A percentile compares a stretch with the other conserved stretches of the same genome.
phyloP scores from a whole-genome alignment of 208 protist species.

The Acanthamoeba royreba region DNA sequence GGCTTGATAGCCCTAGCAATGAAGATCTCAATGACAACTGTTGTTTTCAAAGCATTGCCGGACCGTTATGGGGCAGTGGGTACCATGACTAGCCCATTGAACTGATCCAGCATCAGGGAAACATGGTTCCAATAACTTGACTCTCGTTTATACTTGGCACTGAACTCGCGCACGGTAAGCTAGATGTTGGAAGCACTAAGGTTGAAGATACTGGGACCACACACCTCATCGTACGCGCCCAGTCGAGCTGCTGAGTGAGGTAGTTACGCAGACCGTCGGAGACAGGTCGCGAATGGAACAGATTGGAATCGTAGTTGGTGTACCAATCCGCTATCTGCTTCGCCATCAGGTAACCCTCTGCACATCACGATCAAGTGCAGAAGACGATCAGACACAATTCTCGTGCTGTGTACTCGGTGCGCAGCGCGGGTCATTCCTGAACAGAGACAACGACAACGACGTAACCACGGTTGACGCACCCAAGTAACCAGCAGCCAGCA shows the following conservation, averaged over 20 bases:
- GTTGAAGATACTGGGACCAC: background rate
- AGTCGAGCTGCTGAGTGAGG: background rate
- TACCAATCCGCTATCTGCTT: background rate
- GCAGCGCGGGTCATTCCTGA: background rate
- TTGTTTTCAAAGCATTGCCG: background rate
- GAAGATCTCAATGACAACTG: background rate
- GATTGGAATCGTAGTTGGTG: background rate
- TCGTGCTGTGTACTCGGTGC: background rate
- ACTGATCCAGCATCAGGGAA: background rate
- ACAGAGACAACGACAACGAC: background rate
- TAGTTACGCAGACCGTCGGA: background rate
- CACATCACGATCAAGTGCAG: no score
- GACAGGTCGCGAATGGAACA: background rate
- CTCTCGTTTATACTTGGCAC: background rate
- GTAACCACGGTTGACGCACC: background rate
- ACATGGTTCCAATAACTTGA: background rate
- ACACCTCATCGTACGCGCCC: background rate
- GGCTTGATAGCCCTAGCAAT: background rate
- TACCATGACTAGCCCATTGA: background rate
- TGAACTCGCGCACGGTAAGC: background rate
- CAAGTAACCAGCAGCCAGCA: slow-evolving; percentile 21
- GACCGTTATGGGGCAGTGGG: background rate
- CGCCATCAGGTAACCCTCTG: background rate
- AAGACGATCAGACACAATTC: no score
- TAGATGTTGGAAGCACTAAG: background rate